These are phyloP conservation scores for Ceratobasidium sp. DNA, from an alignment of 1,284 basidiomycete genomes.

Conservation along the genomic window DNA sequence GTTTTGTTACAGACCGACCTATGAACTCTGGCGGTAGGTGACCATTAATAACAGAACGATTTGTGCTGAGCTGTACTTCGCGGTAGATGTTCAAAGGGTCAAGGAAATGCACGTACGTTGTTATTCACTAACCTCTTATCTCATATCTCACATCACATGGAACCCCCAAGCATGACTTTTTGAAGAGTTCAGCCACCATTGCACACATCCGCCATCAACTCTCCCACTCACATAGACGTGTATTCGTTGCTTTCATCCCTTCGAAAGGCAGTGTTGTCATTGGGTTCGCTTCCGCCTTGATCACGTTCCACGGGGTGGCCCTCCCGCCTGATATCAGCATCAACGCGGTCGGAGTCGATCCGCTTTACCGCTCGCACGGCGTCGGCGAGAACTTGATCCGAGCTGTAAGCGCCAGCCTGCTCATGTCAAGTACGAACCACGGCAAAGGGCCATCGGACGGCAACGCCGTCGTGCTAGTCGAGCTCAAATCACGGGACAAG, in stretches of 20 bases:
- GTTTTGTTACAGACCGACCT: slow-evolving; percentile 23
- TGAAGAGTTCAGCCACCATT: slow-evolving; percentile 15
- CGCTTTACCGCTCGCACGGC: slow-evolving; percentile 22
- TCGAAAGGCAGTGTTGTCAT: background rate
- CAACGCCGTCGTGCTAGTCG: slow-evolving; percentile 17
- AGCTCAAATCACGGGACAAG: background rate
- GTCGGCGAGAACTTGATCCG: slow-evolving; percentile 30
- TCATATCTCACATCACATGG: background rate
- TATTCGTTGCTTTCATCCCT: slow-evolving; percentile 32
- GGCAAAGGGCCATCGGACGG: background rate
- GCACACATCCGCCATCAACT: slow-evolving; percentile 26
- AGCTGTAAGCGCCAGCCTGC: slow-evolving; percentile 21
- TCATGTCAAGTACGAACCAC: slow-evolving; percentile 20
- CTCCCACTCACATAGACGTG: slow-evolving; percentile 16
- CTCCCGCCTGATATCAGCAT: slow-evolving; percentile 26
- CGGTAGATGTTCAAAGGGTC: slow-evolving; percentile 15
- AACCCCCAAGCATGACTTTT: slow-evolving; percentile 10
- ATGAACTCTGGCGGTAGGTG: slow-evolving; percentile 29
- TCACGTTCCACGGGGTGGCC: background rate
- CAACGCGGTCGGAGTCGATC: slow-evolving; percentile 17
- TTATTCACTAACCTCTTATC: too few species aligned
- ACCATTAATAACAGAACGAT: background rate
- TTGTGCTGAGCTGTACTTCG: background rate
- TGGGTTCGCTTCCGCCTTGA: slow-evolving; percentile 14
- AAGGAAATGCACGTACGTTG: slow-evolving; percentile 34